Base-by-base conservation (phyloP, 164 flowering plant species). In the Santalum album region DNA sequence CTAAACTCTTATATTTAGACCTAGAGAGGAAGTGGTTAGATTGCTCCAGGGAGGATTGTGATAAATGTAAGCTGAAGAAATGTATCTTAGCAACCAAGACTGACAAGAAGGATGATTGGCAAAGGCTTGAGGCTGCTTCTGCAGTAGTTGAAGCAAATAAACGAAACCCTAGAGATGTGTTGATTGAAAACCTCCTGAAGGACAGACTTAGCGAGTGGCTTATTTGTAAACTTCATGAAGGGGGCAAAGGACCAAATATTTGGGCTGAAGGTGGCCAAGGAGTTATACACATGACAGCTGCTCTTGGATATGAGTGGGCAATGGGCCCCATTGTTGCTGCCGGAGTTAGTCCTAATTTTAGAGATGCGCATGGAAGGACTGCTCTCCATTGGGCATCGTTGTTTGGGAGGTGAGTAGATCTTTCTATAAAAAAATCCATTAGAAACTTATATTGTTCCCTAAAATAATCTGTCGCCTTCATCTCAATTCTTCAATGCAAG, bases 311-410 rank as follows among this genome's bases (percentile, higher is more conserved):
- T 69, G 82, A 67, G 21, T 84, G 89, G 89, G 89, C 85, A 21
- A 71, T 87, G 61, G 25, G 25, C 12, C 79, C 79, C 21, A 74
- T 82, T 44, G 64, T 80, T 63, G 81, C 79, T 61, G 75, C 87
- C 35, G 85, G 91, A 17, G 70, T 79, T 53, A 79, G 65, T 77
- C 75, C 79, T 42, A 80, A 72, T 64, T 87, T 78, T 60, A 69
- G 91, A 56, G 95, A 87, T 73, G 65, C 74, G 48, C 68, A 50
- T 46, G 95, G 95, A 47, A 69, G 82, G 67, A 82, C 89, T 19
- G 87, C 68, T 6, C 84, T 84, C 59, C 91, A 87, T 62, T 87
- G 89, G 91, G 91, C 95, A 47, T 78, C 95, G 25, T 78, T 68
- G 27, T 82, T 51, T 77, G 95, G 91, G 29, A 84, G 95, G 95